A percentile compares a stretch with the other conserved stretches of the same genome.
Conservation (phyloP, 208 protist species). For the Herpetomonas tarakana region DNA sequence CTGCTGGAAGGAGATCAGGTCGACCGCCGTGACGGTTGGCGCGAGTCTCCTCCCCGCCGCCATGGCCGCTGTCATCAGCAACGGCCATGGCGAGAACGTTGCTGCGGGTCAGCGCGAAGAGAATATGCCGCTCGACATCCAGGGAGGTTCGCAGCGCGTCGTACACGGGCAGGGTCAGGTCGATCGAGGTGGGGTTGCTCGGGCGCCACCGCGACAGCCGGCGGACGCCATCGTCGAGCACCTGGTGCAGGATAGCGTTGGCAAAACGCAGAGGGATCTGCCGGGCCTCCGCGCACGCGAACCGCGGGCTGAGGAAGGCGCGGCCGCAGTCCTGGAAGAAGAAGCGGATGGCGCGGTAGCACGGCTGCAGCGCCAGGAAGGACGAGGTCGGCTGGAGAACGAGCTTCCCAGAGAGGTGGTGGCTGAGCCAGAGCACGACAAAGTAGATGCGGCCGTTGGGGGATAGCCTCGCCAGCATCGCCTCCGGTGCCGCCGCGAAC, state of each 20-base stretch:
- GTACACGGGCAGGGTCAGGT: conserved; percentile 20
- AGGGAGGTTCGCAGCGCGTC: conserved; percentile 26
- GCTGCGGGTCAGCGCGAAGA: conserved; percentile 23
- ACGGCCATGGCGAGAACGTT: conserved; percentile 10
- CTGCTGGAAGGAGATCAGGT: background rate
- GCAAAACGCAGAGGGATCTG: conserved; percentile 35
- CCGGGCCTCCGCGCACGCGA: conserved; percentile 48
- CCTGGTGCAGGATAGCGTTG: conserved; percentile 13
- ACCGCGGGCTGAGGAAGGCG: conserved; percentile 29
- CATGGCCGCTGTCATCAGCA: background rate
- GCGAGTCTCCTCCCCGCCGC: too few relatives aligned
- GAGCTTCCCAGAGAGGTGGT: conserved; percentile 7
- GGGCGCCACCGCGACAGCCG: conserved; percentile 35
- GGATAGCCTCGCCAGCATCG: conserved; percentile 23
- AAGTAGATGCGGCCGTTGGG: conserved; percentile 45
- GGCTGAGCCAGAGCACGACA: conserved; percentile 22
- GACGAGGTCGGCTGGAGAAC: conserved; percentile 5
- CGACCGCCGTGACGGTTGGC: too few relatives aligned
- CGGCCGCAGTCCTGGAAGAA: conserved; percentile 47
- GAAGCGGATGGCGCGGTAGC: conserved; percentile 22
- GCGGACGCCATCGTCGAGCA: conserved; percentile 28
- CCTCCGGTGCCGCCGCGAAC: conserved; percentile 8
- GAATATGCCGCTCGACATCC: conserved; percentile 23
- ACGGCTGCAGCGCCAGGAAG: conserved; percentile 16
- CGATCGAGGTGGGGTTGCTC: conserved; percentile 24